Base-by-base conservation (phyloP, 768 basidiomycete genomes). In the Tephrocybe rancida region DNA sequence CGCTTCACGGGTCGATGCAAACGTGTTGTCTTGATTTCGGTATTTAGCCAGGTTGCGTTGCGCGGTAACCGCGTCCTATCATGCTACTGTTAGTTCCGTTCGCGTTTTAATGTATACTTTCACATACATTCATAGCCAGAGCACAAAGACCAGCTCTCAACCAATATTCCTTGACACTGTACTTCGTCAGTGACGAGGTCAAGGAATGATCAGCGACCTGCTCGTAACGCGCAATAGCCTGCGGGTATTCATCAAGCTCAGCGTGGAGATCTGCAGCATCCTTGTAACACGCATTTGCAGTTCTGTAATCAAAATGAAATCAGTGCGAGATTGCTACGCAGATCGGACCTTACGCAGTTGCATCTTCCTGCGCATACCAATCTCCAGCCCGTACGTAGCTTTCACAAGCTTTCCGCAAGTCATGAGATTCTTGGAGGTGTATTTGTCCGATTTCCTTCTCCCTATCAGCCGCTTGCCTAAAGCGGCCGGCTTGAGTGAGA, bases 131-230 rank as follows among this genome's bases (percentile, higher is more conserved):
- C 80, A 88, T 86, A 6, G 95, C 96, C 50, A 98, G 76, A 14
- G 90, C 90, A 67, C 97, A 98, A 19, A 99, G 75, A 29, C 84
- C 84, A 3, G 94, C 82, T 62, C 86, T 81, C 30, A 98, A 77
- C 93, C 95, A 98, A 65, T 96, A 96, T 61, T 98, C 97, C 74
- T 98, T 98, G 61, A 98, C 97, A 57, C 90, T 94, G 74, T 98
- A 99, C 70, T 94, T 95, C n/a, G 97, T 98, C 61, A 98, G 73
- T 8, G 87, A 76, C 18, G 90, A 92, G 0, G 72, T 73, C 38
- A 98, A 78, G 8, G 89, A 91, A 65, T 90, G 86, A 57, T 88
- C 80, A 4, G 94, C 96, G 41, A 98, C 95, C 64, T 88, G 85
- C 64, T 95, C 91, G 62, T 96, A 99, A 55, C 87, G 87, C 55